Percentiles rank a stretch among this genome's conserved stretches.
Conservation (phyloP, 148 eudicot species). For the Chenopodium formosanum region DNA sequence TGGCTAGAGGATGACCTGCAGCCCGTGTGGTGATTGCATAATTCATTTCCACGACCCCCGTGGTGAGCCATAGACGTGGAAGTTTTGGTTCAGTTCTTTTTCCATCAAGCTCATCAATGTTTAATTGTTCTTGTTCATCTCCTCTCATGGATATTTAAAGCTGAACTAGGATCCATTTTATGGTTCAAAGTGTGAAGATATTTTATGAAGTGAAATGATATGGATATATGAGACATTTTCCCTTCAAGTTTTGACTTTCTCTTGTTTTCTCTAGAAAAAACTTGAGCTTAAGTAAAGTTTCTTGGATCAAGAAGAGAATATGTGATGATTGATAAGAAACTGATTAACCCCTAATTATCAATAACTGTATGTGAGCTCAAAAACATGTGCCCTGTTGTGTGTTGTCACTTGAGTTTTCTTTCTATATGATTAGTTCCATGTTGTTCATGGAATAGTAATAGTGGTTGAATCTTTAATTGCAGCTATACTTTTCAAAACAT, state of each 20-base stretch:
- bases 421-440: not conserved
- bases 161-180: not conserved
- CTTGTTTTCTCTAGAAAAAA: not conserved
- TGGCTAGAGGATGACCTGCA: not conserved
- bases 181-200: not conserved
- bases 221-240: not conserved
- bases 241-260: not conserved
- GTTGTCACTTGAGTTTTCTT: not conserved
- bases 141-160: not conserved
- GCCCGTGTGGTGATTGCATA: not conserved
- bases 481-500: conserved; percentile 55
- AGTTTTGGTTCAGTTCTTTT: not conserved
- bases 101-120: not conserved
- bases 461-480: conserved; percentile 18
- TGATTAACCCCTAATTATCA: not conserved
- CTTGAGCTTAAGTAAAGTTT: not conserved
- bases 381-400: not conserved
- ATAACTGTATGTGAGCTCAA: not conserved
- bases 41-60: too few relatives aligned
- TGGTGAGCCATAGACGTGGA: too few relatives aligned
- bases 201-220: not conserved
- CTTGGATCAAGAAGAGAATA: not conserved
- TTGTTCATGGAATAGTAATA: not conserved
- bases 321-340: not conserved
- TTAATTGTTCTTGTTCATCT: not conserved